These are phyloP conservation scores for Vitis rotundifolia DNA, from an alignment of 164 flowering plant genomes.

Conservation along the genomic window DNA sequence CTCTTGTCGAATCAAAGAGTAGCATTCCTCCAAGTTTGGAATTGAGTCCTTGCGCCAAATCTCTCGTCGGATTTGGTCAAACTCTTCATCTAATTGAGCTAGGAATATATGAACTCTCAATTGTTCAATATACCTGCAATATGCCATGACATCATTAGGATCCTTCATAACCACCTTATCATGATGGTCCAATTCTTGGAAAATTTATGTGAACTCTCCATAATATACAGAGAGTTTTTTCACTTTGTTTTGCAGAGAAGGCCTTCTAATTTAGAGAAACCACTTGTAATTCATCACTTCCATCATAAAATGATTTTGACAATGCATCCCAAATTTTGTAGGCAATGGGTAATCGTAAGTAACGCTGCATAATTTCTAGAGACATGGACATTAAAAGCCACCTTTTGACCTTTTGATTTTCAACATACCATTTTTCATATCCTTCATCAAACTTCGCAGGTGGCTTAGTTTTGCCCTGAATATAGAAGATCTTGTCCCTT, in stretches of 20 bases:
- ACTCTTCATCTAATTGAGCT: neutral
- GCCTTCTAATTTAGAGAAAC: conserved; percentile 5
- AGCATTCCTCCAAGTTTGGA: neutral
- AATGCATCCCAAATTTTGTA: too few relatives aligned
- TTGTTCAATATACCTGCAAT: neutral
- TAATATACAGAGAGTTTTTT: neutral
- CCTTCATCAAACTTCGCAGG: too few relatives aligned
- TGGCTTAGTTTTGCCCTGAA: too few relatives aligned
- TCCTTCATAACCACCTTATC: conserved; percentile 3
- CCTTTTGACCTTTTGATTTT: too few relatives aligned
- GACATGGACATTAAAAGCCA: too few relatives aligned
- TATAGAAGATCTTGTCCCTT: too few relatives aligned
- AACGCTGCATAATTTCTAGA: too few relatives aligned
- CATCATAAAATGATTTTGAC: too few relatives aligned
- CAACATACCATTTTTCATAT: too few relatives aligned
- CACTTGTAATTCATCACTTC: conserved; percentile 2
- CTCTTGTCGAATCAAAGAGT: neutral
- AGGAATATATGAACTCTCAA: conserved; percentile 7
- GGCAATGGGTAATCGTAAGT: too few relatives aligned
- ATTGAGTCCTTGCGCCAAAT: neutral
- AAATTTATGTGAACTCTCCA: conserved; percentile 6
- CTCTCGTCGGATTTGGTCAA: conserved; percentile 5
- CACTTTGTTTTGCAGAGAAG: conserved; percentile 8
- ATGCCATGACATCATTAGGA: neutral
- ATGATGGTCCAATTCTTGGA: conserved; percentile 7